phyloP scores from a whole-genome alignment of 441 rosid genomes.

The Populus tomentosa region DNA sequence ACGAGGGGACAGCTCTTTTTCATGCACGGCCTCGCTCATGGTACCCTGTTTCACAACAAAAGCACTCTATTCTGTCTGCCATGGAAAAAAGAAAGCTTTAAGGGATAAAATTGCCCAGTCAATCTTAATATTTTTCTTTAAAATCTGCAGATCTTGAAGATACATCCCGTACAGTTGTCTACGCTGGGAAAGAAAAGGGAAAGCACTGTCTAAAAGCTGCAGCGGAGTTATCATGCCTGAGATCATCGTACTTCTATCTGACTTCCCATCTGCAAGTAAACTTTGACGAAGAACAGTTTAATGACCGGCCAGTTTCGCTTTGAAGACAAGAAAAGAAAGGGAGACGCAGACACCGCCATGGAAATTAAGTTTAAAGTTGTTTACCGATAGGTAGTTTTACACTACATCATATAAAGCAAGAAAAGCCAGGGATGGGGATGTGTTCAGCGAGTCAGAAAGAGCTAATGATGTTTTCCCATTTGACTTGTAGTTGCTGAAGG shows the following conservation, averaged over 20 bases:
- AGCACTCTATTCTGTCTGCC: no score
- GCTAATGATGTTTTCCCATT: constrained; percentile 3
- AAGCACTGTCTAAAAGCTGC: no score
- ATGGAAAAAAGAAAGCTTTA: no score
- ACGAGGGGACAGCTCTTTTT: not conserved
- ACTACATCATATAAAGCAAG: not conserved
- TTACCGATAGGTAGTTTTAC: not conserved
- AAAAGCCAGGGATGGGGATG: not conserved
- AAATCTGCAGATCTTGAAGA: no score
- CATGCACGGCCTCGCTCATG: no score
- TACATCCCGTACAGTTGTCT: no score
- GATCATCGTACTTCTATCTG: no score
- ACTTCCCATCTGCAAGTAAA: not conserved
- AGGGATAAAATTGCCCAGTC: no score
- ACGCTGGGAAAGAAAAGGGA: no score
- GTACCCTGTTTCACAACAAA: no score
- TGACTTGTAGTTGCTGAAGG: not conserved
- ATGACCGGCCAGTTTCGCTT: not conserved
- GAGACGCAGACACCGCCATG: not conserved
- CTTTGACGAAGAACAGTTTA: not conserved
- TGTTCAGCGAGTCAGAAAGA: not conserved
- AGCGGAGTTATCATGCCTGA: no score
- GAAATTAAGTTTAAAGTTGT: not conserved
- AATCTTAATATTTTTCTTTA: no score
- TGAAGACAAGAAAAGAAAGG: not conserved